Evolutionary conservation across 345 rosid genomes (phyloP), one percentile per base, ranked within the genome.

Genomic region (Euphorbia pulcherrima): DNA sequence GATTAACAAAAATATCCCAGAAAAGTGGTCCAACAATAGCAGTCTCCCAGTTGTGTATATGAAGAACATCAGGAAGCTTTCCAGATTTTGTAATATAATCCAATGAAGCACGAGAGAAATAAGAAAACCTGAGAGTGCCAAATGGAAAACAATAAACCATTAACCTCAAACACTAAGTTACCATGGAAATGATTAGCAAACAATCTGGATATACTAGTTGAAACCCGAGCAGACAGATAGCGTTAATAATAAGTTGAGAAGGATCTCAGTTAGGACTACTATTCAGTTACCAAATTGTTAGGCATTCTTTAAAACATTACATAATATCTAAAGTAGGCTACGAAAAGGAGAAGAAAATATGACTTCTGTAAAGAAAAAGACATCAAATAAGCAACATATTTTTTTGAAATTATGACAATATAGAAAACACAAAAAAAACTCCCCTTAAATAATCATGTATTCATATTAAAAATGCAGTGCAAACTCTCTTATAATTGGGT

Each of bases 21-120:
- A 90, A 90, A 68, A 90, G 82, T 40, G 97, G 95, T 77, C 90
- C 97, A 72, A 87, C 83, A 60, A 90, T 69, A 68, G 97, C 87
- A 78, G 97, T 88, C 85, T 90, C 84, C 91, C 92, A 88, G 70
- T 88, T 78, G 74, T 90, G 97, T 66, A 90, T 82, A 76, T 90
- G 97, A 35, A 90, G 72, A 33, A 90, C 85, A 87, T 90, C 97
- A 65, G 97, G 97, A 79, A 65, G 85, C 81, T 90, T 90, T 70
- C 92, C 90, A 67, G 89, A 83, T 83, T 88, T 88, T 68, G 83
- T 82, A 70, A 90, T 80, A 72, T 83, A 87, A 74, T 90, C 97
- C 86, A 90, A 72, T 17, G 91, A 83, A 75, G 97, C 92, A 72
- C 95, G 97, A 78, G 95, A 88, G 81, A 88, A 88, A 80, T 90